Conservation (phyloP, 805 yeast species). For the Cyberlindnera veronae region DNA sequence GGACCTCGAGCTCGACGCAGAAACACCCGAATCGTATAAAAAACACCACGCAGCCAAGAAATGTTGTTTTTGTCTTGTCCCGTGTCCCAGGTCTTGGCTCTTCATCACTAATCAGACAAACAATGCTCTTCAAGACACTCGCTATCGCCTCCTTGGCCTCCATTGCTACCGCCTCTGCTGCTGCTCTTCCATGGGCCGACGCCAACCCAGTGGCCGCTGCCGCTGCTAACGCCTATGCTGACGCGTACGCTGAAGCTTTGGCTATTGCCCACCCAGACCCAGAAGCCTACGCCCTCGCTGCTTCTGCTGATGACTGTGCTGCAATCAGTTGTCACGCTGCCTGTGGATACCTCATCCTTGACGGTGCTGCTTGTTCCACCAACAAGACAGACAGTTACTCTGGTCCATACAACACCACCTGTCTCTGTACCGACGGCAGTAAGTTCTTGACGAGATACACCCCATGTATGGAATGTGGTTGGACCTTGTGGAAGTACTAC, state of each 20-base stretch:
- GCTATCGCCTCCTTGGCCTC: slow-evolving; percentile 6
- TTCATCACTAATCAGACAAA: neutral
- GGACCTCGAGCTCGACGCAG: neutral
- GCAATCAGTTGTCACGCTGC: slow-evolving; percentile 32
- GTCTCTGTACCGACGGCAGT: slow-evolving; percentile 32
- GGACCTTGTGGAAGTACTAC: slow-evolving; percentile 38
- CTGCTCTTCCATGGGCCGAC: slow-evolving; percentile 21
- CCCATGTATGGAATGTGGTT: slow-evolving; percentile 38
- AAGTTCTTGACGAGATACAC: slow-evolving; percentile 28
- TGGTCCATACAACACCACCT: slow-evolving; percentile 30
- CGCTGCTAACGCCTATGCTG: slow-evolving; percentile 26
- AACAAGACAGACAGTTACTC: slow-evolving; percentile 21
- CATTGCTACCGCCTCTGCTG: slow-evolving; percentile 10
- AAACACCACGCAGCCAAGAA: neutral
- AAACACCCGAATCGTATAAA: neutral
- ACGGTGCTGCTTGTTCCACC: slow-evolving; percentile 28
- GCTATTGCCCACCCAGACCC: slow-evolving; percentile 32
- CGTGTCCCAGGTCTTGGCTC: neutral
- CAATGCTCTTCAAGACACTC: slow-evolving; percentile 11
- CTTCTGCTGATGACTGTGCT: slow-evolving; percentile 31
- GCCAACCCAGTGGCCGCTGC: slow-evolving; percentile 24
- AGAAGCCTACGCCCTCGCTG: slow-evolving; percentile 29
- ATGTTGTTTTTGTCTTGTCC: neutral
- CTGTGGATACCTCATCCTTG: slow-evolving; percentile 34
- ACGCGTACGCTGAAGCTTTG: slow-evolving; percentile 26